Conservation (phyloP, 257 asterid species). For the Ballota nigra region DNA sequence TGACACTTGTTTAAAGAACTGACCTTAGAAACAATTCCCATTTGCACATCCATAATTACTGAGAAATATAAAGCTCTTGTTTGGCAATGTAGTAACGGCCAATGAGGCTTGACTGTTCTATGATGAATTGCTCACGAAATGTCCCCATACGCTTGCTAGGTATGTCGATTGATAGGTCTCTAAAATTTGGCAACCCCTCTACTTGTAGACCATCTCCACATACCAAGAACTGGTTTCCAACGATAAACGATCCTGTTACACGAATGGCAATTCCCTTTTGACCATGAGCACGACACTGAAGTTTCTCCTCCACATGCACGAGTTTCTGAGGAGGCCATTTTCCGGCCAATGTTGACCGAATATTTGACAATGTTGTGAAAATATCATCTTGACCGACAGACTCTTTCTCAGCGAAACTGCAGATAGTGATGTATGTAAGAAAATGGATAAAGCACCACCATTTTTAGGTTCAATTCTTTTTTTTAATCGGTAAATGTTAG, state of each 20-base stretch:
- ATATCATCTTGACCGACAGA: slow-evolving; percentile 55
- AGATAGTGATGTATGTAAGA: slow-evolving; percentile 18
- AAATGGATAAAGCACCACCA: slow-evolving; percentile 11
- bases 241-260: slow-evolving; percentile 76
- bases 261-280: slow-evolving; percentile 77
- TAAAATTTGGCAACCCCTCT: slow-evolving; percentile 78
- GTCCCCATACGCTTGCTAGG: slow-evolving; percentile 82
- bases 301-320: slow-evolving; percentile 93
- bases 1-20: slow-evolving; percentile 11
- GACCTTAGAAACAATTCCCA: not conserved
- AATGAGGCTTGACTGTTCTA: slow-evolving; percentile 46
- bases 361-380: slow-evolving; percentile 53
- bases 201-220: slow-evolving; percentile 96
- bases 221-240: slow-evolving; percentile 89
- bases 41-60: slow-evolving; percentile 11
- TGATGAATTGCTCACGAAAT: slow-evolving; percentile 79
- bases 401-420: slow-evolving; percentile 81
- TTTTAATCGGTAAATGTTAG: too few relatives aligned
- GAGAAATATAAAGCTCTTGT: slow-evolving; percentile 78
- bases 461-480: not conserved
- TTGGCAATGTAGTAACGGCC: slow-evolving; percentile 73
- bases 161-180: slow-evolving; percentile 73
- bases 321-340: slow-evolving; percentile 96
- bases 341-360: slow-evolving; percentile 80
- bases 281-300: slow-evolving; percentile 82